Evolutionary conservation across 2,329 filamentous ascomycete genomes (phyloP), one percentile per base, ranked within the genome.

Genomic region (Penicillium sclerotiorum): DNA sequence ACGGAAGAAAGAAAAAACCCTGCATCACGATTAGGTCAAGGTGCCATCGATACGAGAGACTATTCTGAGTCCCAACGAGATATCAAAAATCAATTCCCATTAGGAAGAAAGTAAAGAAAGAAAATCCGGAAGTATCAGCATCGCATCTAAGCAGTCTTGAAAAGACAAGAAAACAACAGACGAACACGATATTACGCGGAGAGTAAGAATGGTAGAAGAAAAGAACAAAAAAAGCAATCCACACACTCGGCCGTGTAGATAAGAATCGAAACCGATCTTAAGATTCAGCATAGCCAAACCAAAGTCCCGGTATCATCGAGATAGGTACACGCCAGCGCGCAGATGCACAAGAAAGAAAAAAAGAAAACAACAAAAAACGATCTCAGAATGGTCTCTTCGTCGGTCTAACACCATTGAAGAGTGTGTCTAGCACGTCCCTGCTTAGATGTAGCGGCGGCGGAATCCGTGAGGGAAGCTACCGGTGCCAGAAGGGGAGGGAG

Each of bases 381-480:
- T 38, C 36, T 38, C n/a, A 13, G 20, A 21, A 38, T 20, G 6
- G 9, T 8, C 25, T 28, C 25, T 27, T n/a, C n/a, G n/a, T n/a
- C n/a, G n/a, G n/a, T n/a, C n/a, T n/a, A n/a, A n/a, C n/a, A n/a
- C n/a, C n/a, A n/a, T n/a, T n/a, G n/a, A n/a, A n/a, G n/a, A n/a
- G n/a, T n/a, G n/a, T n/a, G n/a, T n/a, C n/a, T n/a, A n/a, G n/a
- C n/a, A n/a, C n/a, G n/a, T n/a, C n/a, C 4, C n/a, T 7, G 47
- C 38, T 51, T 56, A 54, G 49, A 56, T 47, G 56, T 60, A 57
- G 48, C 53, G 57, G 48, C 61, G 66, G 45, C 60, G 62, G 58
- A 60, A 65, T 52, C 56, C 52, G 30, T 60, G 59, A 41, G 61
- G 57, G 53, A 49, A 53, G 59, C 56, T 60, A 52, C 62, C 63